These are phyloP conservation scores for Fusarium udum DNA, from an alignment of 2,329 filamentous ascomycete species.

Conservation along the genomic window DNA sequence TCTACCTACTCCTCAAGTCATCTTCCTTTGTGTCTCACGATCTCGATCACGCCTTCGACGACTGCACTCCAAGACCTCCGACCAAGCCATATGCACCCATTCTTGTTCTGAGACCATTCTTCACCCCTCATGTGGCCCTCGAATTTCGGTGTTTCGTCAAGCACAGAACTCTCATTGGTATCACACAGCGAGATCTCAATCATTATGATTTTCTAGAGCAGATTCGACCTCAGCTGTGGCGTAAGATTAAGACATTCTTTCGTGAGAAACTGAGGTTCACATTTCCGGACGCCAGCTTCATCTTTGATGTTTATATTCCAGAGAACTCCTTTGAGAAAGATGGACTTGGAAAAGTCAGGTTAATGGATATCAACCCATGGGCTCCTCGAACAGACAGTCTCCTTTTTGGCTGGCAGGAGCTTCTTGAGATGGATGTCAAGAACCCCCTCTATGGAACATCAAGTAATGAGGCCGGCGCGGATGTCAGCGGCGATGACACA, in stretches of 20 bases:
- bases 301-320: conserved; percentile 93
- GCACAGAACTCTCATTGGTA: conserved; percentile 78
- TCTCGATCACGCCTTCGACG: conserved; percentile 91
- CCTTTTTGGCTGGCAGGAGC: conserved; percentile 88
- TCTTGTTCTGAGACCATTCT: conserved; percentile 87
- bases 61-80: conserved; percentile 56
- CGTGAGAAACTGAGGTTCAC: conserved; percentile 75
- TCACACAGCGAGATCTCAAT: conserved; percentile 90
- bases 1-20: conserved; percentile 93
- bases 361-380: conserved; percentile 97
- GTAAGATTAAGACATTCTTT: conserved; percentile 81
- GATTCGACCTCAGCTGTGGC: conserved; percentile 72
- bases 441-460: conserved; percentile 62
- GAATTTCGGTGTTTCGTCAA: conserved; percentile 98
- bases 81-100: conserved; percentile 72
- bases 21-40: conserved; percentile 96
- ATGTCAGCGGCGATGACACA: conserved; percentile 50
- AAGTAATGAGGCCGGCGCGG: conserved; percentile 44
- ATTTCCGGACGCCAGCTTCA: conserved; percentile 85
- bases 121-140: conserved; percentile 86
- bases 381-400: conserved; percentile 87
- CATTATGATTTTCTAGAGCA: conserved; percentile 82
- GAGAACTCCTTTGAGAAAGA: conserved; percentile 64
- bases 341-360: conserved; percentile 77
- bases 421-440: conserved; percentile 76